Evolutionary conservation across 495 filamentous ascomycete species (phyloP), one percentile per base, ranked within the genome.

Genomic region (Pseudevernia furfuracea): DNA sequence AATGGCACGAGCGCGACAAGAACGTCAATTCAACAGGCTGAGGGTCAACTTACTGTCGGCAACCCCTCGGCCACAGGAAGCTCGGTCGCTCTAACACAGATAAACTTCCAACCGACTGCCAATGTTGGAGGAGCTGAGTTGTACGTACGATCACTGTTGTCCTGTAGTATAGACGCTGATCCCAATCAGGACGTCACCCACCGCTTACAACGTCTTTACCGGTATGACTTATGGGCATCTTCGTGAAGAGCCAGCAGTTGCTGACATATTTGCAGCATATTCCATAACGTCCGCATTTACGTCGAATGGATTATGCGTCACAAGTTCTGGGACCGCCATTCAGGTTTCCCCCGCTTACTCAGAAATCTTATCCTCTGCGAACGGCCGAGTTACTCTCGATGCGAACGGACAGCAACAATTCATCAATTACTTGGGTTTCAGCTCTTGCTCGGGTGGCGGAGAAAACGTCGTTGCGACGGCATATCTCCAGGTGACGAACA

Each of bases 141-240:
- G 69, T 71, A 66, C 10, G 69, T 39, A 9, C n/a, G 53, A 39
- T 6, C 37, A 15, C n/a, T 14, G 1, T 32, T 11, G 9, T 12
- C 9, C 1, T 30, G 6, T 21, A 32, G 17, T 41, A 4, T 34
- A 23, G 15, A 23, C 17, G 23, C 48, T 64, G 46, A 64, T 59
- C 44, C 7, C 23, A 21, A 37, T 17, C 41, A 71, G 69, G 37
- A 67, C 67, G 14, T 71, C 69, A 28, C 69, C 69, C 19, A 71
- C 69, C 10, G 69, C 69, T 46, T 71, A 71, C 46, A 71, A 71
- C 36, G 67, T 71, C 21, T 71, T 65, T 57, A 67, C 67, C 14
- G 69, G 53, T 64, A 59, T 39, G 55, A 30, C 34, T 37, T 41
- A 28, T 25, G n/a, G 25, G 19, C 23, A 39, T n/a, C 3, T 19